Percentiles rank a stretch among this genome's conserved stretches.
phyloP scores from a whole-genome alignment of 768 basidiomycete species.

The Gloeopeniophorella convolvens region DNA sequence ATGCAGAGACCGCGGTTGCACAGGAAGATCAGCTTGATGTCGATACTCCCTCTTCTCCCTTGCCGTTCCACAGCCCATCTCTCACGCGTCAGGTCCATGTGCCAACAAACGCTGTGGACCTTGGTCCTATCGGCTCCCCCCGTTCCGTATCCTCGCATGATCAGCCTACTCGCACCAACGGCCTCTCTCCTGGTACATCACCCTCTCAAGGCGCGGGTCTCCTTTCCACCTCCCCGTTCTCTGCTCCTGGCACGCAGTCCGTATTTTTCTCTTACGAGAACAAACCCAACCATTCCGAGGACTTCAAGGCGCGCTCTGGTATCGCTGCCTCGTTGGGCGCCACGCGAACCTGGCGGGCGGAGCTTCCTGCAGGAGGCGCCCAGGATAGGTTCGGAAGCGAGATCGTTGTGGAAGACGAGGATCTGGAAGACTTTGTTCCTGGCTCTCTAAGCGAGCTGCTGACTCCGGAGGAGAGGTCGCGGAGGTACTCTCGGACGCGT shows the following conservation, averaged over 20 bases:
- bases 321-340: conserved; percentile 62
- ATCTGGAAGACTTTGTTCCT: conserved; percentile 85
- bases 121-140: conserved; percentile 81
- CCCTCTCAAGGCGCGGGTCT: conserved; percentile 38
- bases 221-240: conserved; percentile 65
- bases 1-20: conserved; percentile 2
- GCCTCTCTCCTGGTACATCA: conserved; percentile 55
- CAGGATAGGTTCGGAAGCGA: conserved; percentile 21
- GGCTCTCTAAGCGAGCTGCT: conserved; percentile 83
- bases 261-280: conserved; percentile 40
- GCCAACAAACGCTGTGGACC: conserved; percentile 42
- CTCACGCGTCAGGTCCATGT: conserved; percentile 44
- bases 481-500: conserved; percentile 75
- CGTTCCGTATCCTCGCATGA: conserved; percentile 33
- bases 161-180: conserved; percentile 35
- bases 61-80: conserved; percentile 44
- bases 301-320: conserved; percentile 40
- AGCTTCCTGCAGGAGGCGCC: conserved; percentile 11
- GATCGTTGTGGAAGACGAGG: conserved; percentile 60
- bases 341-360: conserved; percentile 37
- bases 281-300: conserved; percentile 24
- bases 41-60: conserved; percentile 35
- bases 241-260: conserved; percentile 60
- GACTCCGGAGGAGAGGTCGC: conserved; percentile 78
- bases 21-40: conserved; percentile 3